Conservation (phyloP, 2,329 filamentous ascomycete species). For the Talaromyces marneffei region DNA sequence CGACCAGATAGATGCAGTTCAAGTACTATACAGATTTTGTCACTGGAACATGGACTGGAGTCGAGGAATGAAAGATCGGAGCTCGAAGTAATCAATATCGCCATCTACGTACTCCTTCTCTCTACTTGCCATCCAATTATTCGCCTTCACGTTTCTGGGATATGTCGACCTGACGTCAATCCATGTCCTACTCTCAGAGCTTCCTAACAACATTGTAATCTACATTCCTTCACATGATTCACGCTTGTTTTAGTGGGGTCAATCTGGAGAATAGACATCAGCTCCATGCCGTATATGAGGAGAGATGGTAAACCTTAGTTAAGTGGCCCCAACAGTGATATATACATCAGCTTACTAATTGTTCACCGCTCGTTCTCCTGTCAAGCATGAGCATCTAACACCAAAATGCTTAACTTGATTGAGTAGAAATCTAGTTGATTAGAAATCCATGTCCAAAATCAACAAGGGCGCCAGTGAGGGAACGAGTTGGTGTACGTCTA, state of each 20-base stretch:
- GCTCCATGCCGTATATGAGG: not conserved
- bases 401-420: too few species aligned
- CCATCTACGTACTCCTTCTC: not conserved
- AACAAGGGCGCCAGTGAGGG: not conserved
- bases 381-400: too few species aligned
- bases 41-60: too few species aligned
- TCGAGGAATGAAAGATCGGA: too few species aligned
- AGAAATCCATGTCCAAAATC: not conserved
- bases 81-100: not conserved
- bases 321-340: not conserved
- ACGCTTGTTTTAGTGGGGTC: not conserved
- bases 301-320: not conserved
- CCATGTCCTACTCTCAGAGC: too few species aligned
- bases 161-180: slow-evolving; percentile 1
- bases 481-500: not conserved
- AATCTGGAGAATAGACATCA: not conserved
- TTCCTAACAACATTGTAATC: too few species aligned
- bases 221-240: not conserved
- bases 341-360: not conserved
- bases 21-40: too few species aligned
- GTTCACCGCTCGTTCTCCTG: too few species aligned
- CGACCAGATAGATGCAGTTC: too few species aligned
- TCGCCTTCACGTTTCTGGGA: not conserved
- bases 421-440: not conserved
- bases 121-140: not conserved